Base-by-base conservation (phyloP, 805 yeast species). In the Debaryomyces castellii region DNA sequence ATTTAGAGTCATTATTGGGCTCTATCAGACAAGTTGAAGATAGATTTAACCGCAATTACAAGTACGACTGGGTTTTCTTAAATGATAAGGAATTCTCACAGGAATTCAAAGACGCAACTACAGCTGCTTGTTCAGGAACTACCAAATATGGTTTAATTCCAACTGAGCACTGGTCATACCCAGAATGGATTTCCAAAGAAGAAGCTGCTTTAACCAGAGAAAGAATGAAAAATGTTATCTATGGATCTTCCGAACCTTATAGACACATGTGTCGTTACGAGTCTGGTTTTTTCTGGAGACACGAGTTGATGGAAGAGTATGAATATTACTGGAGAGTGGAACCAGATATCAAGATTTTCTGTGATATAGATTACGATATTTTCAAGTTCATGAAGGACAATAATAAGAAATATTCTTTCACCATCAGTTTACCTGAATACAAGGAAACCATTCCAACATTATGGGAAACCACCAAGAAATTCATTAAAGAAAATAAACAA, bases 291-390 rank as follows among this genome's bases (percentile, higher is more conserved):
- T 89, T 89, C 69, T 89, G 78, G 74, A 79, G 83, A 67, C 95
- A 89, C 60, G 83, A 83, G 34, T 60, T 85, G 48, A 62, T 89
- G 78, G 71, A 70, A 47, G 83, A 86, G n/a, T 89, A 82, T 64
- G 89, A 85, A 49, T 89, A 83, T 76, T 89, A 89, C 75, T 89
- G 96, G 96, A 81, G 96, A 68, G 94, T 89, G 45, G 96, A 89
- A 67, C 96, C 96, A 18, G 87, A 82, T 63, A 76, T 86, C 62
- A 78, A 79, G 66, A 77, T 88, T 55, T 83, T 72, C 67, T 89
- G 96, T 74, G 96, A 89, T 64, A 73, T 89, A 49, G 81, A 83
- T 59, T 85, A 82, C 65, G 98, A 91, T 63, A 91, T 96, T 11
- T 91, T 91, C 71, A 77, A 79, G 57, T 77, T 85, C 52, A 77